Base-by-base conservation (phyloP, 2,329 filamentous ascomycete species). In the Fusarium sp. region DNA sequence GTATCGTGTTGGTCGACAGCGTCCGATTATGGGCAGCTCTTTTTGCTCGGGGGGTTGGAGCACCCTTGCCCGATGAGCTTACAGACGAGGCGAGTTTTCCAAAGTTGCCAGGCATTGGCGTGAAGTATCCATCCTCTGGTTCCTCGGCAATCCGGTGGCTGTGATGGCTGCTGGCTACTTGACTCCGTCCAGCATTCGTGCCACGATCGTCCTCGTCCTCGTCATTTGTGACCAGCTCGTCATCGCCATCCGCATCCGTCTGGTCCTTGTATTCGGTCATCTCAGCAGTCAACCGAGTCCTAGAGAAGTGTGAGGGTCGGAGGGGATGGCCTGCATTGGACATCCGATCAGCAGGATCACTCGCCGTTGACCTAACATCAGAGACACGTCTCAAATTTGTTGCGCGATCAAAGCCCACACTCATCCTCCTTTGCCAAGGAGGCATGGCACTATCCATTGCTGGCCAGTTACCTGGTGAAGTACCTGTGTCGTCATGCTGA, bases 161-260 rank as follows among this genome's bases (percentile, higher is more conserved):
- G 17, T 75, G 31, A 66, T 71, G 71, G 29, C 74, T 76, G 17
- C 75, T 74, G n/a, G 74, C 78, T 63, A 73, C 73, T 44, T 75
- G 73, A 60, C 80, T 80, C 65, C 83, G 79, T 20, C 78, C 80
- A n/a, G 79, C 80, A 74, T 87, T 84, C 73, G 84, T 84, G 16
- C 79, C 82, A 17, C 87, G 85, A 58, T 90, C 87, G 64, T 90
- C 89, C 46, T 92, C 88, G 35, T 91, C 90, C 65, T 95, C 93
- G 64, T 94, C 93, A 64, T 95, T 93, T 5, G 93, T 95, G 14
- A 93, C 88, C n/a, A 95, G 85, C 81, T 98, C 95, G 77, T 98
- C 95, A 77, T 98, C 95, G 1, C 94, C 94, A 79, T 97, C 94
- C 8, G 92, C 94, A 77, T 96, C 94, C 0, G 93, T 95, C 66